These are phyloP conservation scores for Trichophyton benhamiae DNA, from an alignment of 2,329 filamentous ascomycete genomes.

Conservation along the genomic window DNA sequence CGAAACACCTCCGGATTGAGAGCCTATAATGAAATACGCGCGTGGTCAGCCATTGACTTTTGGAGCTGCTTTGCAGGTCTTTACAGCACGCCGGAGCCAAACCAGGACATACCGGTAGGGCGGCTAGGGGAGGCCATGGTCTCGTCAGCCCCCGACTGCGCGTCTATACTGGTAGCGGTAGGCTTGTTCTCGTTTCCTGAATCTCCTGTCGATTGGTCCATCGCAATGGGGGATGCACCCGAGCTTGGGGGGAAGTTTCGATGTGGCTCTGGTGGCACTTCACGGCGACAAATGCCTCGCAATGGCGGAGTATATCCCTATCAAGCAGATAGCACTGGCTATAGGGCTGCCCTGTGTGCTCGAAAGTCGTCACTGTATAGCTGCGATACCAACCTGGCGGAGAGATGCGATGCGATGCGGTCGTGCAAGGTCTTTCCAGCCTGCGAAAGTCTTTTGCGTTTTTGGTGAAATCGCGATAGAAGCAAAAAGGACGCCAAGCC, in stretches of 20 bases:
- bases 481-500: not conserved
- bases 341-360: not conserved
- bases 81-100: not conserved
- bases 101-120: conserved; percentile 23
- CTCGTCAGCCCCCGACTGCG: conserved; percentile 16
- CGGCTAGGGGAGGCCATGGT: conserved; percentile 15
- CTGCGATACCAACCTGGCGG: not conserved
- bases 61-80: not conserved
- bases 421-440: not conserved
- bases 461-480: not conserved
- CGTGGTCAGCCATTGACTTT: conserved; percentile 7
- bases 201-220: not conserved
- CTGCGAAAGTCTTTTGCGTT: not conserved
- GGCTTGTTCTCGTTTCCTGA: conserved; percentile 13
- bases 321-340: not conserved
- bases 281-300: not conserved
- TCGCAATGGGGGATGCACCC: not conserved
- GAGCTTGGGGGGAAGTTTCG: not conserved
- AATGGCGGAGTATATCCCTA: not conserved
- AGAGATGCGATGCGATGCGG: not conserved
- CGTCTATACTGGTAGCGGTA: conserved; percentile 19
- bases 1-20: conserved; percentile 25
- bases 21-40: conserved; percentile 14
- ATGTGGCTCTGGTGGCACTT: not conserved
- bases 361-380: not conserved